phyloP scores from a whole-genome alignment of 2,329 filamentous ascomycete genomes.

The Ophiostoma sp. region DNA sequence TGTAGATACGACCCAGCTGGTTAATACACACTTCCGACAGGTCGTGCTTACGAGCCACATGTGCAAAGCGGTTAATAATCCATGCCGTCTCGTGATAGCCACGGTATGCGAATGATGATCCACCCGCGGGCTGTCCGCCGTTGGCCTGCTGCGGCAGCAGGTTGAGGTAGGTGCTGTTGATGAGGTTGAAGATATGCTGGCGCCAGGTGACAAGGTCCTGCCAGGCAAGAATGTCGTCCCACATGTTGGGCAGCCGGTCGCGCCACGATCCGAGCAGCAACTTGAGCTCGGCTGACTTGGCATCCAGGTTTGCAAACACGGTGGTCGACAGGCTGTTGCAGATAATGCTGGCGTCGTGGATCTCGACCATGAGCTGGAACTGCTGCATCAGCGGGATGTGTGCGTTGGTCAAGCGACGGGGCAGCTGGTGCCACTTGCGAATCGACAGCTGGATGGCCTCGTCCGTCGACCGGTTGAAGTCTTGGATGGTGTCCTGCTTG shows the following conservation, averaged over 20 bases:
- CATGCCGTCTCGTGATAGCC: conserved; percentile 98
- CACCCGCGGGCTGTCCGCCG: conserved; percentile 68
- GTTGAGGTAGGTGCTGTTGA: conserved; percentile 89
- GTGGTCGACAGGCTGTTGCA: conserved; percentile 87
- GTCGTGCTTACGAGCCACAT: conserved; percentile 95
- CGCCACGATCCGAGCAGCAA: conserved; percentile 92
- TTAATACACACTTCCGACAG: conserved; percentile 96
- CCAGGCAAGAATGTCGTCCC: conserved; percentile 99
- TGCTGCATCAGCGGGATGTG: conserved; percentile 94
- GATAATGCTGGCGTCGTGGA: conserved; percentile 97
- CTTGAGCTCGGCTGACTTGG: conserved; percentile 94
- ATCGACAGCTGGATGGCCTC: conserved; percentile 97
- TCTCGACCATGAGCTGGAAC: conserved; percentile 95
- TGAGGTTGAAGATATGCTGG: conserved; percentile 96
- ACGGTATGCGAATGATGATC: conserved; percentile 92
- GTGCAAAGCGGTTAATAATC: conserved; percentile 99
- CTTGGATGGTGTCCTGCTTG: conserved; percentile 74
- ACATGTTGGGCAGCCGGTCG: conserved; percentile 92
- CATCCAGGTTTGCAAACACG: conserved; percentile 80
- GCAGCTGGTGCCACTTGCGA: conserved; percentile 98
- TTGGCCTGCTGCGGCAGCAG: conserved; percentile 73
- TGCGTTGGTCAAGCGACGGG: conserved; percentile 86
- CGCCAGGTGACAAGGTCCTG: conserved; percentile 99
- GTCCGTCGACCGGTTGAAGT: conserved; percentile 89
- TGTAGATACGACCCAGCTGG: conserved; percentile 97